Conservation (phyloP, 306 rosid genomes). For the Hippophae tibetana region DNA sequence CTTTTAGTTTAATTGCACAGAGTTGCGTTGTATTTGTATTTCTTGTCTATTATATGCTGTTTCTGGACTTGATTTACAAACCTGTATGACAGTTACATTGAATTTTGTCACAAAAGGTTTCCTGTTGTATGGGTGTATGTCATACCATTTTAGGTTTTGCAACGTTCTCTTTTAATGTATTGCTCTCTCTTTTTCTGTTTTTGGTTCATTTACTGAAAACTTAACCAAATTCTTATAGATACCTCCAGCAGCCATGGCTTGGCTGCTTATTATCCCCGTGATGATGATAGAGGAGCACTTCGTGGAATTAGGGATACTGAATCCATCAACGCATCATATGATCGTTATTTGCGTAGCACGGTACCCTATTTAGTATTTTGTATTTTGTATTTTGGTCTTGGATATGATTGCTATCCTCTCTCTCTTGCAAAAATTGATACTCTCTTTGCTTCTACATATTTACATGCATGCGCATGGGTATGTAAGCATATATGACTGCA, state of each 20-base stretch:
- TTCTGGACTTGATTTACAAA: no score
- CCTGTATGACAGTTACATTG: no score
- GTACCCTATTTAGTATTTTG: slow-evolving; percentile 31
- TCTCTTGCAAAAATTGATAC: no score
- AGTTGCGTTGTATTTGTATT: no score
- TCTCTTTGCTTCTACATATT: no score
- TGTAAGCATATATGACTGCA: no score
- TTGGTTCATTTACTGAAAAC: slow-evolving; percentile 22
- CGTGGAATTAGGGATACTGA: slow-evolving; percentile 75
- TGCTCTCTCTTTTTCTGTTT: slow-evolving; percentile 7
- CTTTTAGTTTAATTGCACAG: no score
- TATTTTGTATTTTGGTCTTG: slow-evolving; percentile 8
- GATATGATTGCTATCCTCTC: neutral
- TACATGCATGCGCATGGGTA: no score
- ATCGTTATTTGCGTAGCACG: slow-evolving; percentile 78
- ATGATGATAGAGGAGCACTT: slow-evolving; percentile 66
- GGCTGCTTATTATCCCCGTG: slow-evolving; percentile 61
- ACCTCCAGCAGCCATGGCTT: slow-evolving; percentile 33
- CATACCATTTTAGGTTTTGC: no score
- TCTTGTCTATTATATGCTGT: no score
- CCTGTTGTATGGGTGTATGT: no score
- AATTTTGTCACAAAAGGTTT: no score
- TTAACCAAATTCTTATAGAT: slow-evolving; percentile 45
- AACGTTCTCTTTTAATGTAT: neutral
- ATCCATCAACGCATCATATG: slow-evolving; percentile 93